Percentiles rank a stretch among this genome's conserved stretches.
Evolutionary conservation across 305 asterid genomes (phyloP).

Genomic region (Stenogyne calaminthoides): DNA sequence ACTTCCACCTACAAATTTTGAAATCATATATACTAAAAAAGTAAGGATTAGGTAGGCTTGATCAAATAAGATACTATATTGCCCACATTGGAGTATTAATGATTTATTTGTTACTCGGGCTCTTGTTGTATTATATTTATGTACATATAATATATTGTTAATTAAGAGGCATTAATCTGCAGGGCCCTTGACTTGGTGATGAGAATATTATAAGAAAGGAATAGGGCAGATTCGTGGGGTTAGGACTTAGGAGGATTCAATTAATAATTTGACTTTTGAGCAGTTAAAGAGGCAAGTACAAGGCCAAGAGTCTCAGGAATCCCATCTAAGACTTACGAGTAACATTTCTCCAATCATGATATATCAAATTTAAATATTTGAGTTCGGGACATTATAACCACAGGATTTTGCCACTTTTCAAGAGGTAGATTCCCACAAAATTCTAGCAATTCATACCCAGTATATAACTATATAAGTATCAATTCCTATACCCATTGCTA

Average conservation of each 20-base stretch:
- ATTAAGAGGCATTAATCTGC: not conserved
- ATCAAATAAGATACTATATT: too few relatives aligned
- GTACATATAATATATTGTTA: not conserved
- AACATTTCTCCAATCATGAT: not conserved
- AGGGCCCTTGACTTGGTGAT: conserved; percentile 1
- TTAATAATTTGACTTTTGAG: conserved; percentile 34
- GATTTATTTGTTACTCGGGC: not conserved
- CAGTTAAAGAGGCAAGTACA: conserved; percentile 38
- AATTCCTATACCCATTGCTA: too few relatives aligned
- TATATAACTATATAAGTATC: too few relatives aligned
- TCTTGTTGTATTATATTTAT: not conserved
- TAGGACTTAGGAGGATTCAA: conserved; percentile 24
- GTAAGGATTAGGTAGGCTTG: not conserved
- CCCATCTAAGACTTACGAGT: too few relatives aligned
- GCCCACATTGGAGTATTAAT: not conserved
- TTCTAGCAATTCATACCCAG: too few relatives aligned
- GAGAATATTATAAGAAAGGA: not conserved
- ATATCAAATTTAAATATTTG: not conserved
- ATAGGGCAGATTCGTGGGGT: not conserved
- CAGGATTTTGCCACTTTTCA: not conserved
- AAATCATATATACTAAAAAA: too few relatives aligned
- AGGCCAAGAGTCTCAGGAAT: too few relatives aligned
- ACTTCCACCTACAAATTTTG: too few relatives aligned
- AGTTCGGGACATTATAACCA: not conserved
- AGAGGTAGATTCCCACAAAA: too few relatives aligned